Evolutionary conservation across 139 green algal genomes (phyloP).

Genomic region (Chlorella sp.): DNA sequence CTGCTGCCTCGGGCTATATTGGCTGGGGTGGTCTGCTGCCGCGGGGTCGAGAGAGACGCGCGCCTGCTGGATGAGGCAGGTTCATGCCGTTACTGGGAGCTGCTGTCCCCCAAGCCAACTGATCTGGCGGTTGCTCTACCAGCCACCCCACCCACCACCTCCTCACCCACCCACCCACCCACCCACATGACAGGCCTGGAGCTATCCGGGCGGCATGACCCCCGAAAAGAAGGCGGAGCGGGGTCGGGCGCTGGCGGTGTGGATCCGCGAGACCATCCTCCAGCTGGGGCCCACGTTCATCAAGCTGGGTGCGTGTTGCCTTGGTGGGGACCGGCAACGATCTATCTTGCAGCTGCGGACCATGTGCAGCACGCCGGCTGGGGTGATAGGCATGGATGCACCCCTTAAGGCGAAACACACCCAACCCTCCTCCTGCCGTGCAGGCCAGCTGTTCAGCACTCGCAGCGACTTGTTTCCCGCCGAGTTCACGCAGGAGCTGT

Average conservation of each 20-base stretch:
- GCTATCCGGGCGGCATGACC: constrained; percentile 60
- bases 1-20: no score
- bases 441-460: constrained; percentile 94
- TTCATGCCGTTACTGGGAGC: no score
- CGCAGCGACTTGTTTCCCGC: constrained; percentile 92
- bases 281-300: constrained; percentile 94
- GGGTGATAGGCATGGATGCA: no score
- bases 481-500: constrained; percentile 97
- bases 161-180: no score
- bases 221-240: constrained; percentile 56
- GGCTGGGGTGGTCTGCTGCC: no score
- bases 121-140: no score
- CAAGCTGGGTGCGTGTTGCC: constrained; percentile 41
- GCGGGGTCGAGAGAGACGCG: no score
- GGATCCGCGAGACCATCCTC: constrained; percentile 79
- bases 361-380: background rate
- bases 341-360: background rate
- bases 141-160: no score
- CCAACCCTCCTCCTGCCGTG: background rate
- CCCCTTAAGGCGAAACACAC: no score
- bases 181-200: background rate
- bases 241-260: constrained; percentile 57
- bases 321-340: background rate
- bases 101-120: no score
- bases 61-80: no score